phyloP scores from a whole-genome alignment of 768 basidiomycete genomes.

The Suillus brevipes region DNA sequence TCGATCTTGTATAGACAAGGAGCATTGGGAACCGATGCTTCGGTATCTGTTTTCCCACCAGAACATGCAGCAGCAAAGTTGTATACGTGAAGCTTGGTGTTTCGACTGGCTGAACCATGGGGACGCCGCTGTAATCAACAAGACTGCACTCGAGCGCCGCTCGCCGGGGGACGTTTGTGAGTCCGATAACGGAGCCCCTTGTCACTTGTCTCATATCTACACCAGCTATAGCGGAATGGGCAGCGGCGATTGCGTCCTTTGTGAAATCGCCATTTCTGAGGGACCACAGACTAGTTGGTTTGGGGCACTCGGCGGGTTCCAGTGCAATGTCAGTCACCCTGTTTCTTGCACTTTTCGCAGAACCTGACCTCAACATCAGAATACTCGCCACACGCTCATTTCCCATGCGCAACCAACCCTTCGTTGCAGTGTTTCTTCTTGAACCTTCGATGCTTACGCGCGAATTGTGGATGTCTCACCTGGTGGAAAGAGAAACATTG shows the following conservation, averaged over 20 bases:
- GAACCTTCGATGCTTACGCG: conserved; percentile 45
- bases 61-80: conserved; percentile 15
- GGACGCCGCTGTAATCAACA: conserved; percentile 47
- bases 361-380: conserved; percentile 22
- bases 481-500: conserved; percentile 38
- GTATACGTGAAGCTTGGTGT: conserved; percentile 48
- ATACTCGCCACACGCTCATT: conserved; percentile 40
- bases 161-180: conserved; percentile 36
- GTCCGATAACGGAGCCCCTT: conserved; percentile 17
- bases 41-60: conserved; percentile 37
- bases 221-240: conserved; percentile 41
- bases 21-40: conserved; percentile 55
- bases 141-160: conserved; percentile 30
- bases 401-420: conserved; percentile 28
- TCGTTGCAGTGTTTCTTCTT: conserved; percentile 41
- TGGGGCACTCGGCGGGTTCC: conserved; percentile 49
- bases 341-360: background rate
- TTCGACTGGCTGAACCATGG: conserved; percentile 55
- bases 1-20: conserved; percentile 43
- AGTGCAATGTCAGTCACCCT: conserved; percentile 35
- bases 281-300: conserved; percentile 38
- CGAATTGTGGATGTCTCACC: conserved; percentile 36
- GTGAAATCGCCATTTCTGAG: conserved; percentile 31
- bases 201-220: background rate
- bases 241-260: conserved; percentile 36